Percentiles rank a stretch among this genome's conserved stretches.
Conservation (phyloP, 2,329 filamentous ascomycete species). For the Penicillium decumbens region DNA sequence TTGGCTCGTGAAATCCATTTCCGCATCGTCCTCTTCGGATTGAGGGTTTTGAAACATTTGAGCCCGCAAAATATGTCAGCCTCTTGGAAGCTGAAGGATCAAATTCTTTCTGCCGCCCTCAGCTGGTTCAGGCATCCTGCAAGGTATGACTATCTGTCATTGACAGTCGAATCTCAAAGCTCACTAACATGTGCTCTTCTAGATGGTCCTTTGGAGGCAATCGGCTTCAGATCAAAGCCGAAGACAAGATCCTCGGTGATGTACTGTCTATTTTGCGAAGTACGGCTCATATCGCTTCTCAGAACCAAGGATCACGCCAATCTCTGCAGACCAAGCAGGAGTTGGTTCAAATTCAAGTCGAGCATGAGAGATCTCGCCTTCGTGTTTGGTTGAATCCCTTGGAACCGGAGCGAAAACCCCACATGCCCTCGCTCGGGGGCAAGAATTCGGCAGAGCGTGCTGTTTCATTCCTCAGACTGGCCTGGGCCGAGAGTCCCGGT, state of each 20-base stretch:
- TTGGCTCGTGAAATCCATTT: constrained; percentile 90
- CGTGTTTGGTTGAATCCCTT: constrained; percentile 87
- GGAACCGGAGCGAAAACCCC: constrained; percentile 56
- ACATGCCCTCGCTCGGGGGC: constrained; percentile 43
- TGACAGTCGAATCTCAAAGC: background rate
- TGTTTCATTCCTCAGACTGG: constrained; percentile 66
- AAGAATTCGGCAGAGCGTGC: constrained; percentile 51
- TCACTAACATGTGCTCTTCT: constrained; percentile 16
- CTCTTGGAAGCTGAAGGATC: constrained; percentile 81
- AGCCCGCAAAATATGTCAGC: constrained; percentile 60
- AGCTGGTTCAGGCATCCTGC: constrained; percentile 82
- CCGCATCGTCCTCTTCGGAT: constrained; percentile 75
- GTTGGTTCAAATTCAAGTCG: constrained; percentile 72
- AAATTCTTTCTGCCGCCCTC: constrained; percentile 77
- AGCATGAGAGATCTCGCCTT: constrained; percentile 78
- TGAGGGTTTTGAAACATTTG: constrained; percentile 70
- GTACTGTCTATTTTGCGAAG: constrained; percentile 63
- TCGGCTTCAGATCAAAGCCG: constrained; percentile 85
- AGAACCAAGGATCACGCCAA: constrained; percentile 52
- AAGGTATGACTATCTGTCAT: constrained; percentile 41
- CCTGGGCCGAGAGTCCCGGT: constrained; percentile 79
- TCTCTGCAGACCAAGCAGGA: constrained; percentile 74
- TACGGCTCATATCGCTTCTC: constrained; percentile 56
- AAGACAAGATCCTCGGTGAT: constrained; percentile 75
- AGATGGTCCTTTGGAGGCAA: constrained; percentile 95